Base-by-base conservation (phyloP, 495 filamentous ascomycete genomes). In the Ascobolus immersus region DNA sequence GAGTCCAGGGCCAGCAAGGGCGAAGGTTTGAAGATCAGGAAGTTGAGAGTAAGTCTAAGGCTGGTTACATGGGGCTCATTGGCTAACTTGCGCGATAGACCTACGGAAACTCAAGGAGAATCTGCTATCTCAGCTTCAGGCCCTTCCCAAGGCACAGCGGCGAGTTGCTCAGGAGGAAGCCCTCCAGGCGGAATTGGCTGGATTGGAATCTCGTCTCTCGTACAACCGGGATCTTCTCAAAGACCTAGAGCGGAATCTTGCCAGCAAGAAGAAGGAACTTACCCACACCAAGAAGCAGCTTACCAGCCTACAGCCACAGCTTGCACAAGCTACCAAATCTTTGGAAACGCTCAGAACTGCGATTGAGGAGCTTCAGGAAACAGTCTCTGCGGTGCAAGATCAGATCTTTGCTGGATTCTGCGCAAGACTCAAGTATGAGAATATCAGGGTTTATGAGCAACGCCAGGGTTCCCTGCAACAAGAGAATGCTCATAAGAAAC, bases 381-480 rank as follows among this genome's bases (percentile, higher is more conserved):
- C 73, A n/a, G 78, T 93, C 34, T 67, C 73, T 33, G 60, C 64
- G 26, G 77, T 90, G 11, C 77, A 92, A 48, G 84, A 99, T 50
- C 68, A 82, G 41, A 65, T 99, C 14, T 94, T 90, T 50, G 61
- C 61, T 15, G 62, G 63, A 14, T 99, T 94, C 58, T 94, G 89
- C 57, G 65, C 69, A 44, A 69, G 77, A 19, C 61, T 92, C 12
- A 77, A 79, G 1, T 94, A 86, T 50, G 62, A 71, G 13, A 72
- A 80, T 44, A 91, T 99, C 41, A 77, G 84, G 14, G 72, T 73
- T 22, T 99, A 94, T 45, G 79, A 93, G 51, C 73, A 71, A 5
- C 81, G 89, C 37, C 86, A 94, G 50, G 86, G 86, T 21, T 77
- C 71, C 10, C 49, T 84, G 31, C 81, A 94, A 44, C 75, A 90